Percentiles rank a stretch among this genome's conserved stretches.
Conservation (phyloP, 2,329 filamentous ascomycete genomes). For the Nothophaeocryptopus gaeumannii region DNA sequence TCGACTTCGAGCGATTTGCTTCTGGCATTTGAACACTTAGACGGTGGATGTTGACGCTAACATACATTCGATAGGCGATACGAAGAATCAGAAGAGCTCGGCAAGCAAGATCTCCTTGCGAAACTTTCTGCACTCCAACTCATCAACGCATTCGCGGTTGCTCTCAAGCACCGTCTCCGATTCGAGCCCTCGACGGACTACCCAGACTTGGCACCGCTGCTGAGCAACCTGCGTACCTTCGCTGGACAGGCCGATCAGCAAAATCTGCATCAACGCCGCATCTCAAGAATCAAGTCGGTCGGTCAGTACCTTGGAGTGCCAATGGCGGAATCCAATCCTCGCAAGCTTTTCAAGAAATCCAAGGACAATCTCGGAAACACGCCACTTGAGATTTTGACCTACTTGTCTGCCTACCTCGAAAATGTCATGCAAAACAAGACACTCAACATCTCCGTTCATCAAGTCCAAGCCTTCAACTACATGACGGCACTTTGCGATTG, state of each 20-base stretch:
- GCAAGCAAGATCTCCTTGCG: constrained; percentile 65
- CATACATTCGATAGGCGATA: constrained; percentile 40
- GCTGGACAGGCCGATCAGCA: constrained; percentile 58
- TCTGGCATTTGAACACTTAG: background rate
- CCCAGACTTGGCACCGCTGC: constrained; percentile 66
- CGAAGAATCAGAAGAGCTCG: constrained; percentile 43
- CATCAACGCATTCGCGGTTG: constrained; percentile 70
- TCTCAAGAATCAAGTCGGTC: constrained; percentile 26
- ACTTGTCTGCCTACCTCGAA: constrained; percentile 67
- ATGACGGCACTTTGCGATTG: constrained; percentile 68
- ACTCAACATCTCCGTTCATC: constrained; percentile 57
- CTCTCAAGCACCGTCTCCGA: constrained; percentile 77
- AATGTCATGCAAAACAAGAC: constrained; percentile 56
- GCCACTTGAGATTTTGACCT: constrained; percentile 76
- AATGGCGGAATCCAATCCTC: constrained; percentile 74
- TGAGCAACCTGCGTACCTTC: constrained; percentile 72
- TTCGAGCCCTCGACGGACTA: constrained; percentile 81
- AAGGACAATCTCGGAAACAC: constrained; percentile 74
- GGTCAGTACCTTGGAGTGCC: constrained; percentile 74
- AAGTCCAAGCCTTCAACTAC: constrained; percentile 57
- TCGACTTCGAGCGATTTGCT: no score
- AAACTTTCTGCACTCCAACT: constrained; percentile 76
- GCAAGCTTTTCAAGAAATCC: constrained; percentile 71
- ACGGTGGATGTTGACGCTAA: background rate
- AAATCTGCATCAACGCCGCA: constrained; percentile 37